Evolutionary conservation across 2,329 filamentous ascomycete species (phyloP), one percentile per base, ranked within the genome.

Genomic region (Chrysosporium queenslandicum): DNA sequence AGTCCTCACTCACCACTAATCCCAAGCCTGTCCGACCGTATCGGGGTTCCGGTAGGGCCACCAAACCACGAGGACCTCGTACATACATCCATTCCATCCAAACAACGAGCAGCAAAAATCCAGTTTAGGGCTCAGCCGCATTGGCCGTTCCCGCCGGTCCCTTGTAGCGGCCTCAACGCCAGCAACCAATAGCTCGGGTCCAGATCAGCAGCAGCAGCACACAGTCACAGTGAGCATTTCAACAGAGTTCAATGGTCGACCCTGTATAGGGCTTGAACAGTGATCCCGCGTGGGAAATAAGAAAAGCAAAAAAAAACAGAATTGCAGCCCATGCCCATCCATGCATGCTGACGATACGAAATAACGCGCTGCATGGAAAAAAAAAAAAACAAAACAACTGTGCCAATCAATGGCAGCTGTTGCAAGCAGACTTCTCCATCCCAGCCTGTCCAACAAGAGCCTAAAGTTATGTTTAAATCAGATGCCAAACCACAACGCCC

Each of bases 191-290:
- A 45, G 40, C 40, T 45, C 49, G 49, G 49, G 40, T 45, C 40
- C 49, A 37, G 40, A 51, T 51, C 49, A 45, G 27, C 47, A 50
- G n/a, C n/a, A n/a, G n/a, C n/a, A n/a, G n/a, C n/a, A n/a, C n/a
- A n/a, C n/a, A n/a, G n/a, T n/a, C n/a, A n/a, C n/a, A n/a, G n/a
- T n/a, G n/a, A n/a, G n/a, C 14, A 14, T 23, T 16, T n/a, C 18
- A 41, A 41, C 20, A 41, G 39, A 41, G 39, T 41, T 41, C 39
- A 41, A 41, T 41, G 39, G 39, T 41, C 20, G 2, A 16, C 5
- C 4, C n/a, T 40, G 2, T 20, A 14, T 34, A 41, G 25, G 39
- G 39, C 39, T 41, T 41, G n/a, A 41, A 12, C 39, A 25, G 25
- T 4, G 11, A 39, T 14, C 32, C 32, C 32, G 32, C 32, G 32